Conservation (phyloP, 2,329 filamentous ascomycete genomes). For the Botrytis elliptica region DNA sequence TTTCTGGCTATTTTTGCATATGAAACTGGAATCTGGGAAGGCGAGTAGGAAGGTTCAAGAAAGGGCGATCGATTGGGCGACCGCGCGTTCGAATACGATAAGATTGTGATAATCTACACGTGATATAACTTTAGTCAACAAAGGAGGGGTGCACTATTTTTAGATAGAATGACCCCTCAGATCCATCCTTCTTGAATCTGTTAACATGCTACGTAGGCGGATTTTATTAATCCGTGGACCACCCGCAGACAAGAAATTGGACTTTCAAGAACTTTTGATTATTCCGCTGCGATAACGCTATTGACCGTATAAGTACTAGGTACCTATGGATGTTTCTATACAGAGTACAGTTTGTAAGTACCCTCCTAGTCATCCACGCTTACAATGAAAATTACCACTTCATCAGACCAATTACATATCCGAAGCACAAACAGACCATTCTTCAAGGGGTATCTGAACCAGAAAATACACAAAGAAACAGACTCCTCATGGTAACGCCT, state of each 20-base stretch:
- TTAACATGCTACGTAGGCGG: not conserved
- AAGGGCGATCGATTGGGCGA: not conserved
- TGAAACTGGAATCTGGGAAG: constrained; percentile 10
- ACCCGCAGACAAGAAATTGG: not conserved
- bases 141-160: constrained; percentile 15
- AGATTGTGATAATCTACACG: constrained; percentile 19
- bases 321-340: not conserved
- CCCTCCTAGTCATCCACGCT: not conserved
- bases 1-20: constrained; percentile 10
- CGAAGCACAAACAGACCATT: constrained; percentile 19
- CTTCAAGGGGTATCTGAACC: constrained; percentile 24
- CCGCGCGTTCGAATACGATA: constrained; percentile 18
- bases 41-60: not conserved
- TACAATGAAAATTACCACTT: not conserved
- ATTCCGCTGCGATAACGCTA: not conserved
- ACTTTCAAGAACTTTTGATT: not conserved
- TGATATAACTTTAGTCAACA: not conserved
- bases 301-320: not conserved
- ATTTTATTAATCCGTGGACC: not conserved
- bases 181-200: not conserved
- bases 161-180: not conserved
- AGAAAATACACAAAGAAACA: constrained; percentile 22
- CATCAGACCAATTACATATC: constrained; percentile 18
- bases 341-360: constrained; percentile 6
- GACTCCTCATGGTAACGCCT: not conserved